These are phyloP conservation scores for Trametes versicolor DNA, from an alignment of 1,284 basidiomycete genomes.

Conservation along the genomic window DNA sequence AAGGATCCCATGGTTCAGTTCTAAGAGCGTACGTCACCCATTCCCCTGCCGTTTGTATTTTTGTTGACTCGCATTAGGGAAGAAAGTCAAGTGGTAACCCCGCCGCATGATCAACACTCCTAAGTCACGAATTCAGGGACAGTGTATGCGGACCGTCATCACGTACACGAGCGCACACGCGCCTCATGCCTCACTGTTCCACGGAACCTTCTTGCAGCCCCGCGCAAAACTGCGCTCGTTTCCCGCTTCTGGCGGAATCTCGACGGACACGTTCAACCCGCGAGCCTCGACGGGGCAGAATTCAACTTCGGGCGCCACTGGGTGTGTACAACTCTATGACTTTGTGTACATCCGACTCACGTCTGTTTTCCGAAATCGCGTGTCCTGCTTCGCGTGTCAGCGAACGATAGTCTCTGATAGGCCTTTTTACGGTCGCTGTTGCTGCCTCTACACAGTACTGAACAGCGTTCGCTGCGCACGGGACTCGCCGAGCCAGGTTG, in stretches of 20 bases:
- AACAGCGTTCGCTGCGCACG: slow-evolving; percentile 9
- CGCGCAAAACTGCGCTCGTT: neutral
- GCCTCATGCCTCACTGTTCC: neutral
- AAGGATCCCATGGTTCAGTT: neutral
- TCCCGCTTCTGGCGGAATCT: neutral
- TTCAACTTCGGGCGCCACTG: neutral
- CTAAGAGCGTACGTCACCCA: slow-evolving; percentile 1
- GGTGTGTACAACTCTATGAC: slow-evolving; percentile 2
- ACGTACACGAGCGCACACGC: neutral
- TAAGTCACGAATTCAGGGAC: neutral
- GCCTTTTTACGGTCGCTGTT: slow-evolving; percentile 11
- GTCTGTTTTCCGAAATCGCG: neutral
- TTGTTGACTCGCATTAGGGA: neutral
- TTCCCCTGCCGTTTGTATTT: neutral
- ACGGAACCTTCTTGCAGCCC: neutral
- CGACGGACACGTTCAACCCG: neutral
- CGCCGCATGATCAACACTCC: slow-evolving; percentile 1
- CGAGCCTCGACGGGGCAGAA: neutral
- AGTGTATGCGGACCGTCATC: neutral
- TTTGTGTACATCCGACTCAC: neutral
- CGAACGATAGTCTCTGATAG: slow-evolving; percentile 12
- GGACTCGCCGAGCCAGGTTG: slow-evolving; percentile 11
- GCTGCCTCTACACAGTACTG: neutral
- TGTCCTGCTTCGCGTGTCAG: slow-evolving; percentile 4
- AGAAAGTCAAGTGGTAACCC: neutral